Conservation (phyloP, 2,329 filamentous ascomycete genomes). For the Stylonectria norvegica region DNA sequence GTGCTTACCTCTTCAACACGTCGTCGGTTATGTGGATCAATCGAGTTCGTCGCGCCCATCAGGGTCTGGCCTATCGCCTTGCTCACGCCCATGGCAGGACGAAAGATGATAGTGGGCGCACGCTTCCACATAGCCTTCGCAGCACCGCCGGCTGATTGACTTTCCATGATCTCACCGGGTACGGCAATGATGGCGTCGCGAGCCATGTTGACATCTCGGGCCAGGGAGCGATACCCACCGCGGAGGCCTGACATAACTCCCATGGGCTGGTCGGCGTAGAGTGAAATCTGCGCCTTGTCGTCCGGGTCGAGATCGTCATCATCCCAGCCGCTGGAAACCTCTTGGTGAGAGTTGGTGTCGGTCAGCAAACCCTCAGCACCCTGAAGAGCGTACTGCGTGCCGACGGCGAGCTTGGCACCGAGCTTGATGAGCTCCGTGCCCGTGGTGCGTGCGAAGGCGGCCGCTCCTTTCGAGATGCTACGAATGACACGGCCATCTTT, state of each 20-base stretch:
- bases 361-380: conserved; percentile 78
- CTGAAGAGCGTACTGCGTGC: conserved; percentile 89
- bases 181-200: conserved; percentile 92
- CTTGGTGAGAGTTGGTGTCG: conserved; percentile 27
- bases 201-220: conserved; percentile 81
- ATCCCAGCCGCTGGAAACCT: conserved; percentile 44
- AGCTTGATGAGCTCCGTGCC: conserved; percentile 92
- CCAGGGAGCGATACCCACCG: conserved; percentile 76
- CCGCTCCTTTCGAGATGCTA: conserved; percentile 85
- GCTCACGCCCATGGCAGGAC: conserved; percentile 85
- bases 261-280: conserved; percentile 92
- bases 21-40: conserved; percentile 78
- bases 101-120: conserved; percentile 88
- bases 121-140: conserved; percentile 74
- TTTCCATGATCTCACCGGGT: conserved; percentile 86
- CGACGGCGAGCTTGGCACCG: conserved; percentile 89
- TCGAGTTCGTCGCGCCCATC: conserved; percentile 84
- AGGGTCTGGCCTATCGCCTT: conserved; percentile 87
- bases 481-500: conserved; percentile 92
- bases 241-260: conserved; percentile 82
- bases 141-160: conserved; percentile 73
- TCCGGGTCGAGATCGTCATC: conserved; percentile 63
- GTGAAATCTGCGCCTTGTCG: conserved; percentile 74
- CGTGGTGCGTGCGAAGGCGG: conserved; percentile 88
- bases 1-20: conserved; percentile 85